These are phyloP conservation scores for Verticillium longisporum DNA, from an alignment of 2,329 filamentous ascomycete species.

Conservation along the genomic window DNA sequence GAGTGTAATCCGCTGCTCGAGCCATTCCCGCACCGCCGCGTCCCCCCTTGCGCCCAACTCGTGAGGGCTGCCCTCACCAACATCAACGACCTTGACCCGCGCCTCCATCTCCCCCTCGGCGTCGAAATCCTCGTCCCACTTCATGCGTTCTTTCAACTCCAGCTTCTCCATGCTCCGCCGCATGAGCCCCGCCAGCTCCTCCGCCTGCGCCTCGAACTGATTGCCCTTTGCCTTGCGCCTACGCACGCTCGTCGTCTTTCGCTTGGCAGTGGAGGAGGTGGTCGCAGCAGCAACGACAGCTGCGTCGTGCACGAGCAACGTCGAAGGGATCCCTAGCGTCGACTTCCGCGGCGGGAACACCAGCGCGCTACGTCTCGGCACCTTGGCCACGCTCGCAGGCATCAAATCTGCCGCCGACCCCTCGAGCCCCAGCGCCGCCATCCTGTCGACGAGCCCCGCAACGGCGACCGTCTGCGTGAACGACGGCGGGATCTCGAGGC, in stretches of 20 bases:
- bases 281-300: constrained; percentile 8
- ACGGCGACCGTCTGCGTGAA: constrained; percentile 27
- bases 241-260: constrained; percentile 12
- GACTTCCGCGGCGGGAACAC: constrained; percentile 41
- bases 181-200: constrained; percentile 40
- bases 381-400: constrained; percentile 11
- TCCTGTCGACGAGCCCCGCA: constrained; percentile 11
- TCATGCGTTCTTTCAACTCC: constrained; percentile 34
- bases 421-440: constrained; percentile 11
- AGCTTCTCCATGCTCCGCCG: constrained; percentile 37
- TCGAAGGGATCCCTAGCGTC: constrained; percentile 40
- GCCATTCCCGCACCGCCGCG: constrained; percentile 20
- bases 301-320: constrained; percentile 39
- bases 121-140: constrained; percentile 32
- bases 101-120: constrained; percentile 24
- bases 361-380: constrained; percentile 33
- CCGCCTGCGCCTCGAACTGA: constrained; percentile 38
- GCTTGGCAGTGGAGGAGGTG: background rate
- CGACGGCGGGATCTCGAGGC: constrained; percentile 34
- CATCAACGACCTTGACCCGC: constrained; percentile 30
- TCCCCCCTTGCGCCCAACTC: constrained; percentile 21
- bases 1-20: constrained; percentile 13
- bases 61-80: constrained; percentile 19
- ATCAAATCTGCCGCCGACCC: constrained; percentile 7
- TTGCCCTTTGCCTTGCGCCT: constrained; percentile 22